Conservation (phyloP, 345 rosid genomes). For the Turnera subulata region DNA sequence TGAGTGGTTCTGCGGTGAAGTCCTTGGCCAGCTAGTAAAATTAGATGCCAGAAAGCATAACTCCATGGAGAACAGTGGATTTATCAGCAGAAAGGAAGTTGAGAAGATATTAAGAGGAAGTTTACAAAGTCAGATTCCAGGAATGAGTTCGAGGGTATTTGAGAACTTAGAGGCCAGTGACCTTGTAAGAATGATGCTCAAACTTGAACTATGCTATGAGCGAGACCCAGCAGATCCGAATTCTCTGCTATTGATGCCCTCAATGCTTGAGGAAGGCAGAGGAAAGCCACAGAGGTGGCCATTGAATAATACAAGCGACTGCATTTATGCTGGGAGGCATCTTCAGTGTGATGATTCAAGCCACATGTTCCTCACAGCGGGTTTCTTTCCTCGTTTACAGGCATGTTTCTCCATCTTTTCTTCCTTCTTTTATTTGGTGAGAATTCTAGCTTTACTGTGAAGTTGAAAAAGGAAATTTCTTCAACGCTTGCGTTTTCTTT, state of each 20-base stretch:
- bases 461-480: no score
- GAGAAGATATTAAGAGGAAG: conserved; percentile 72
- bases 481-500: no score
- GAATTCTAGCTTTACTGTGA: background rate
- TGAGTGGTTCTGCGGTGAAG: conserved; percentile 88
- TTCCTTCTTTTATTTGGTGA: background rate
- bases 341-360: conserved; percentile 88
- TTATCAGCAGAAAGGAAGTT: conserved; percentile 63
- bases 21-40: conserved; percentile 71
- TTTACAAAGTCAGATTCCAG: conserved; percentile 80
- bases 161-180: conserved; percentile 69
- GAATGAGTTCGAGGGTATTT: conserved; percentile 76
- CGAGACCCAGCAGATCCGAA: conserved; percentile 72
- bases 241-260: conserved; percentile 69
- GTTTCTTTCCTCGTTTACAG: conserved; percentile 94
- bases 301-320: conserved; percentile 44
- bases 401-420: conserved; percentile 25
- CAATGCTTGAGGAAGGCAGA: conserved; percentile 93
- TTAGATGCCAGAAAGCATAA: conserved; percentile 61
- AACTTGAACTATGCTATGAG: conserved; percentile 74
- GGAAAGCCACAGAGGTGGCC: conserved; percentile 86
- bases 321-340: conserved; percentile 78
- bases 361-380: conserved; percentile 82
- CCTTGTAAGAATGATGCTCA: conserved; percentile 78
- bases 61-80: conserved; percentile 50